Conservation (phyloP, 164 flowering plant genomes). For the Platanus orientalis region DNA sequence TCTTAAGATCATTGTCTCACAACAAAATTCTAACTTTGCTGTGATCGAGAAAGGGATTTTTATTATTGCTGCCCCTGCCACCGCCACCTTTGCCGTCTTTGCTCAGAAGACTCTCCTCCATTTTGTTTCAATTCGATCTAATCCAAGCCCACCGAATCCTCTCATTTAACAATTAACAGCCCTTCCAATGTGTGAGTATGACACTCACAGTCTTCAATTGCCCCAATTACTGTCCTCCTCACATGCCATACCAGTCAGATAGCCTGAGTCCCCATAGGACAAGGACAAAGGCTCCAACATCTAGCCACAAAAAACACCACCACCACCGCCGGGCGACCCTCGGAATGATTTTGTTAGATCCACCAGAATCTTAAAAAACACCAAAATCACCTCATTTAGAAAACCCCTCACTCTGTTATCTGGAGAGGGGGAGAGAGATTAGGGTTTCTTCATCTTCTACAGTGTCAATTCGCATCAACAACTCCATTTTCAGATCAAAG, state of each 20-base stretch:
- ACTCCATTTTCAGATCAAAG: background rate
- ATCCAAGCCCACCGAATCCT: background rate
- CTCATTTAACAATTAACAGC: background rate
- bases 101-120: slow-evolving; percentile 26
- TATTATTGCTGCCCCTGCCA: slow-evolving; percentile 18
- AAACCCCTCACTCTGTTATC: background rate
- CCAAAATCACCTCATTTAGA: background rate
- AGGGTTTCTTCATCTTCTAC: slow-evolving; percentile 7
- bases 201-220: background rate
- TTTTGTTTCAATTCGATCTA: slow-evolving; percentile 6
- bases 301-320: background rate
- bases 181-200: background rate
- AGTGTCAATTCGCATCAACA: background rate
- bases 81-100: slow-evolving; percentile 22
- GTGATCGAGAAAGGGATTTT: slow-evolving; percentile 72
- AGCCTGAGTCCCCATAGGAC: background rate
- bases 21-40: slow-evolving; percentile 89
- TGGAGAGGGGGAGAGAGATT: background rate
- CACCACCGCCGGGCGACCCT: background rate
- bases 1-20: slow-evolving; percentile 71
- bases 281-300: background rate
- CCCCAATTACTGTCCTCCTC: background rate
- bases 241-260: background rate
- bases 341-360: background rate
- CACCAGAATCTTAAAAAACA: background rate